Evolutionary conservation across 2,329 filamentous ascomycete genomes (phyloP).

Genomic region (Nemania diffusa): DNA sequence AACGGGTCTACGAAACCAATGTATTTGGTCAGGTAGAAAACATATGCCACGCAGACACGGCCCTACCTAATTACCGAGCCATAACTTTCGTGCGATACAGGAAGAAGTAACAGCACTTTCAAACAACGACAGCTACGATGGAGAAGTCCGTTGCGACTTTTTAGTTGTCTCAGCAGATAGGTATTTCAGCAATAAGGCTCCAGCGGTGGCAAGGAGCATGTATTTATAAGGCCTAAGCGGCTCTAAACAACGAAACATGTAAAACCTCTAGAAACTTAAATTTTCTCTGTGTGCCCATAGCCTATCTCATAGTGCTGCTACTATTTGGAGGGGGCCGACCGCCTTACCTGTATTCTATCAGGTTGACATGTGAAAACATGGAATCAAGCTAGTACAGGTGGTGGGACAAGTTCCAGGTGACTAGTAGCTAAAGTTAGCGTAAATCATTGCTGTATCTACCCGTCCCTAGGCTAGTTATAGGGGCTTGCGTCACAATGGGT

Average conservation of each 20-base stretch:
- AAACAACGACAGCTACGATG: neutral
- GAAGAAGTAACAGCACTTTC: neutral
- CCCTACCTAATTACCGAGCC: neutral
- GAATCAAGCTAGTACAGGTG: neutral
- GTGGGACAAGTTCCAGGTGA: neutral
- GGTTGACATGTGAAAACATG: conserved; percentile 30
- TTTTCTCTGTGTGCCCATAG: neutral
- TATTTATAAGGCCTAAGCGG: neutral
- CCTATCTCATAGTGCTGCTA: too few species aligned
- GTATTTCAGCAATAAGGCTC: neutral
- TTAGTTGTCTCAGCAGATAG: neutral
- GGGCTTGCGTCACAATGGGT: conserved; percentile 15
- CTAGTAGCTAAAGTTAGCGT: conserved; percentile 8
- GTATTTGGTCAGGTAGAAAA: neutral
- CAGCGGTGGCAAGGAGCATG: conserved; percentile 4
- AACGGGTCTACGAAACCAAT: neutral
- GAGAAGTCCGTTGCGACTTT: neutral
- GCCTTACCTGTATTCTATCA: too few species aligned
- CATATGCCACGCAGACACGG: neutral
- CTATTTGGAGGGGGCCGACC: too few species aligned
- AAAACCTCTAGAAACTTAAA: neutral
- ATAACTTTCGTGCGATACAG: neutral
- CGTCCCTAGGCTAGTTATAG: conserved; percentile 12
- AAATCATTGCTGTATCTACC: neutral
- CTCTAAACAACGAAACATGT: neutral